Percentiles rank a stretch among this genome's conserved stretches.
phyloP scores from a whole-genome alignment of 768 basidiomycete species.

The Leccinum subtestaceum region DNA sequence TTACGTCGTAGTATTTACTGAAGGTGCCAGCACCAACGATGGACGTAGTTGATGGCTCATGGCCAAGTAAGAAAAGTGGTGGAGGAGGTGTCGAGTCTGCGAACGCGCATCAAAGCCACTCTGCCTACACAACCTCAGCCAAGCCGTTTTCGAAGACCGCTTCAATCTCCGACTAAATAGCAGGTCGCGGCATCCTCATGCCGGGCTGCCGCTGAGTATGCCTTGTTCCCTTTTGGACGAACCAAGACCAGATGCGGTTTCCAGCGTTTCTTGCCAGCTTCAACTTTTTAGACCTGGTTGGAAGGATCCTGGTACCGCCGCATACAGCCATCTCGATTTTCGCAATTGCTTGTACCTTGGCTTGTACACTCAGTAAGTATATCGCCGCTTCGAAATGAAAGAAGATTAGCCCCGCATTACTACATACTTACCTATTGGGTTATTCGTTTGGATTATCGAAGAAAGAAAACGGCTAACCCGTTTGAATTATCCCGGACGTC shows the following conservation, averaged over 20 bases:
- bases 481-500: neutral
- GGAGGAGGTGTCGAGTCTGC: slow-evolving; percentile 22
- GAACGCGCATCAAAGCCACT: slow-evolving; percentile 35
- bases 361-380: neutral
- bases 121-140: slow-evolving; percentile 31
- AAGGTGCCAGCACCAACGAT: slow-evolving; percentile 69
- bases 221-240: slow-evolving; percentile 10
- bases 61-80: slow-evolving; percentile 32
- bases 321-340: neutral
- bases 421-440: neutral
- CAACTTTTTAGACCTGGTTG: neutral
- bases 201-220: slow-evolving; percentile 24
- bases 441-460: neutral
- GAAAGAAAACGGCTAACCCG: neutral
- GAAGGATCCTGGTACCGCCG: neutral
- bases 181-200: slow-evolving; percentile 18
- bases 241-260: neutral
- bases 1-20: slow-evolving; percentile 83
- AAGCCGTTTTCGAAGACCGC: slow-evolving; percentile 25
- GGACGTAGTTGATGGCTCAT: slow-evolving; percentile 69
- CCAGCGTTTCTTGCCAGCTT: neutral
- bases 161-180: slow-evolving; percentile 18
- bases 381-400: slow-evolving; percentile 19
- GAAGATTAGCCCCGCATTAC: neutral
- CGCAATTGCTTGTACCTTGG: neutral